Percentiles rank a stretch among this genome's conserved stretches.
These are phyloP conservation scores for Magnolia changhungtana DNA, from an alignment of 164 flowering plant species.

Conservation along the genomic window DNA sequence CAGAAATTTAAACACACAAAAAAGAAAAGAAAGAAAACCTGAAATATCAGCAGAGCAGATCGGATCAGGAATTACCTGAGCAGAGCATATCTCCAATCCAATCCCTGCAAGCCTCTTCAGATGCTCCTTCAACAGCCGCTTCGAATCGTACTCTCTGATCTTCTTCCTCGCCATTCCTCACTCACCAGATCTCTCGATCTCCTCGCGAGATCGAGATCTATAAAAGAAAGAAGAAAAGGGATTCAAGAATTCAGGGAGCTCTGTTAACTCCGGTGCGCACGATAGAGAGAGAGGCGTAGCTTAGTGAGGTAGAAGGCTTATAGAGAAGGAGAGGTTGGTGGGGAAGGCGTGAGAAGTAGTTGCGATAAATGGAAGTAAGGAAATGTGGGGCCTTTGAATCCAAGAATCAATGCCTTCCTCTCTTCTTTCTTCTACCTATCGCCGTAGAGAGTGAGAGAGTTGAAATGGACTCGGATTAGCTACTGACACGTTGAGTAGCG, in stretches of 20 bases:
- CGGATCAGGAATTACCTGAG: constrained; percentile 34
- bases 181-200: not conserved
- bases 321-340: not conserved
- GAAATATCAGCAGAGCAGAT: no score
- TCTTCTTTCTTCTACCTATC: not conserved
- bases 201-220: not conserved
- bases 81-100: constrained; percentile 50
- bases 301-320: not conserved
- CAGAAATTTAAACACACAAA: no score
- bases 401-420: not conserved
- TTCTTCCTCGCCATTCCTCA: constrained; percentile 62
- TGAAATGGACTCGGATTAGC: no score
- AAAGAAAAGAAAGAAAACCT: no score
- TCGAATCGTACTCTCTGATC: constrained; percentile 79
- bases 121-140: constrained; percentile 64
- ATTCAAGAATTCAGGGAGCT: not conserved
- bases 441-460: not conserved
- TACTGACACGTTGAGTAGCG: no score
- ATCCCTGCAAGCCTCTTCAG: constrained; percentile 47
- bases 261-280: not conserved
- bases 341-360: not conserved
- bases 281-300: not conserved
- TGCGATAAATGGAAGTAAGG: not conserved
- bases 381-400: not conserved
- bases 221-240: not conserved